Percentiles rank a stretch among this genome's conserved stretches.
These are phyloP conservation scores for Simplicillium sp. DNA, from an alignment of 2,329 filamentous ascomycete genomes.

Conservation along the genomic window DNA sequence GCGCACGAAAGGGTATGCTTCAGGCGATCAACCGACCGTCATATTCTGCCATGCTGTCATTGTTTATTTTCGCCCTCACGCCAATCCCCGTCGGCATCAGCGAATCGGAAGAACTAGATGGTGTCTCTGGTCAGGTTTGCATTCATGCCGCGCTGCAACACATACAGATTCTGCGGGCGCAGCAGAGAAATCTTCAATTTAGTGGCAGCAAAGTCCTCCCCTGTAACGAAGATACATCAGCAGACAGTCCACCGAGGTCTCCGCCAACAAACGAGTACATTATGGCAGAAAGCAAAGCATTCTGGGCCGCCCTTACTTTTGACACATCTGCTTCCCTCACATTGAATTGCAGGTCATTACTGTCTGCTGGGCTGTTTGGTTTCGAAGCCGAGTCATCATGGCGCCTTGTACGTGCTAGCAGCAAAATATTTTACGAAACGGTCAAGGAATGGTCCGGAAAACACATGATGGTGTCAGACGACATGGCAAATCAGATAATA, in stretches of 20 bases:
- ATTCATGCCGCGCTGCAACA: slow-evolving; percentile 30
- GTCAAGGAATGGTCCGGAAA: slow-evolving; percentile 14
- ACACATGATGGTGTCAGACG: slow-evolving; percentile 16
- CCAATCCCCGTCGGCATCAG: slow-evolving; percentile 28
- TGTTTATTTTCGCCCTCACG: slow-evolving; percentile 28
- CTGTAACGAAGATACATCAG: slow-evolving; percentile 12
- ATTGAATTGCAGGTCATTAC: slow-evolving; percentile 26
- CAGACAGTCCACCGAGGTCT: slow-evolving; percentile 14
- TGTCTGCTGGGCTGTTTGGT: slow-evolving; percentile 26
- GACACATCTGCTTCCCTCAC: slow-evolving; percentile 30
- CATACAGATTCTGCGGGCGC: slow-evolving; percentile 26
- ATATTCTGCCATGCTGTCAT: slow-evolving; percentile 28
- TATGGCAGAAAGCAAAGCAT: slow-evolving; percentile 25
- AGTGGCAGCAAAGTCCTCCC: slow-evolving; percentile 28
- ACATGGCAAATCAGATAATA: slow-evolving; percentile 20
- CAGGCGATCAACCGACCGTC: slow-evolving; percentile 29
- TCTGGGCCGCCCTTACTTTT: slow-evolving; percentile 31
- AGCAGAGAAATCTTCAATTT: slow-evolving; percentile 27
- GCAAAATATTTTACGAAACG: slow-evolving; percentile 18
- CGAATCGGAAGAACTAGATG: slow-evolving; percentile 29
- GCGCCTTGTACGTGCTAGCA: slow-evolving; percentile 16
- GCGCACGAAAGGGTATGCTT: slow-evolving; percentile 26
- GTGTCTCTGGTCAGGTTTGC: slow-evolving; percentile 27
- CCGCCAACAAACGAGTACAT: slow-evolving; percentile 22
- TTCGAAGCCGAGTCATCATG: slow-evolving; percentile 19